Evolutionary conservation across 1,284 basidiomycete genomes (phyloP), one percentile per base, ranked within the genome.

Genomic region (Veloboletus limbatus): DNA sequence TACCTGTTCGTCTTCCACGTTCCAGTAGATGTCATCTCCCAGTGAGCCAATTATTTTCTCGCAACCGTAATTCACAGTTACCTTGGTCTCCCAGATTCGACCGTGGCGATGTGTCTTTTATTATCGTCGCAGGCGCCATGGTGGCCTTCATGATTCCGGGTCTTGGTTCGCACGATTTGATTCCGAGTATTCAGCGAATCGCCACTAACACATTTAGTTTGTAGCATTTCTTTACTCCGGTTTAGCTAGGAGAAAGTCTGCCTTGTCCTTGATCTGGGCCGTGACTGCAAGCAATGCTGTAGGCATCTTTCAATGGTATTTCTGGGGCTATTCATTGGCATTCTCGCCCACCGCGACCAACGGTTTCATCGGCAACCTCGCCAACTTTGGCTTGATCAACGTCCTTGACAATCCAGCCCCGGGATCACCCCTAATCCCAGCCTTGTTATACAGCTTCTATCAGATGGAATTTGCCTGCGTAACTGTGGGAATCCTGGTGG

Each of bases 401-500:
- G 92, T 96, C 11, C 76, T 92, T 35, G 84, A 77, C 36, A 76
- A 82, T 34, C 84, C 91, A 2, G 85, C 91, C 5, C 84, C 89
- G 11, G 88, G 84, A 32, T 83, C 84, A 3, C 81, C 81, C 33
- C 72, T 84, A 40, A 76, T 89, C 47, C 86, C 85, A 4, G 79
- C 81, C 51, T 68, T 89, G 45, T 72, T 89, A 35, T 93, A 91
- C 70, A 84, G 84, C 51, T 88, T 92, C 66, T 94, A 91, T 71
- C 90, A 95, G 66, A 88, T 89, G 82, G 88, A 90, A 69, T 91
- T 91, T 58, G 88, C 83, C 7, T 85, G 85, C 47, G 86, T 91
- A 20, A 88, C 88, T 8, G 81, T 81, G 32, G 83, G 73, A 28
- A 88, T 90, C 49, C 65, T 90, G 24, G 76, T 92, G 75, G 85